Percentiles rank a stretch among this genome's conserved stretches.
Evolutionary conservation across 805 yeast genomes (phyloP).

Genomic region (Candida chilensis): DNA sequence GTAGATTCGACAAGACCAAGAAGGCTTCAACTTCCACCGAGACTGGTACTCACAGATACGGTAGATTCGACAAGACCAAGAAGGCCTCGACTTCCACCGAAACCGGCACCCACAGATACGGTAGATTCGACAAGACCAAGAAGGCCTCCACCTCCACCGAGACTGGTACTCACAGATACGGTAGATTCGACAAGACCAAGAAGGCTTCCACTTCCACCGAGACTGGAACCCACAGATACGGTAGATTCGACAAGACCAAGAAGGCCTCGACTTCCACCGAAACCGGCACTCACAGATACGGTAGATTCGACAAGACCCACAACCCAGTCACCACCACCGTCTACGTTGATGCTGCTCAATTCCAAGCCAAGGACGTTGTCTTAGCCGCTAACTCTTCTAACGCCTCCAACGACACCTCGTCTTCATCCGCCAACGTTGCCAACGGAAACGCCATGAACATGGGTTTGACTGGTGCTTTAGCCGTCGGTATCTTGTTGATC

Average conservation of each 20-base stretch:
- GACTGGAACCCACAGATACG: conserved; percentile 21
- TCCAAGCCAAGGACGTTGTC: conserved; percentile 6
- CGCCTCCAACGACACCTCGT: conserved; percentile 6
- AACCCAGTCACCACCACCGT: conserved; percentile 20
- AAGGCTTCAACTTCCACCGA: conserved; percentile 8
- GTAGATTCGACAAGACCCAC: conserved; percentile 25
- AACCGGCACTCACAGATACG: conserved; percentile 21
- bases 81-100: conserved; percentile 12
- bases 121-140: conserved; percentile 23
- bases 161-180: conserved; percentile 19
- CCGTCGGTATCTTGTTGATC: conserved; percentile 22
- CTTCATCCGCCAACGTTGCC: conserved; percentile 17
- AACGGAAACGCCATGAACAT: conserved; percentile 1
- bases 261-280: conserved; percentile 8
- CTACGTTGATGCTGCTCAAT: conserved; percentile 6
- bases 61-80: conserved; percentile 25
- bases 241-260: conserved; percentile 23
- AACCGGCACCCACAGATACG: conserved; percentile 18
- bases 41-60: conserved; percentile 17
- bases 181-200: conserved; percentile 25
- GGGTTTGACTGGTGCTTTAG: conserved; percentile 16
- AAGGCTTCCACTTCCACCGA: conserved; percentile 4
- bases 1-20: conserved; percentile 24
- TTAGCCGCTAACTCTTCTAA: conserved; percentile 9
- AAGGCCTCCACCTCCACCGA: conserved; percentile 7